phyloP scores from a whole-genome alignment of 345 rosid species.

The Odontarrhena argentea region DNA sequence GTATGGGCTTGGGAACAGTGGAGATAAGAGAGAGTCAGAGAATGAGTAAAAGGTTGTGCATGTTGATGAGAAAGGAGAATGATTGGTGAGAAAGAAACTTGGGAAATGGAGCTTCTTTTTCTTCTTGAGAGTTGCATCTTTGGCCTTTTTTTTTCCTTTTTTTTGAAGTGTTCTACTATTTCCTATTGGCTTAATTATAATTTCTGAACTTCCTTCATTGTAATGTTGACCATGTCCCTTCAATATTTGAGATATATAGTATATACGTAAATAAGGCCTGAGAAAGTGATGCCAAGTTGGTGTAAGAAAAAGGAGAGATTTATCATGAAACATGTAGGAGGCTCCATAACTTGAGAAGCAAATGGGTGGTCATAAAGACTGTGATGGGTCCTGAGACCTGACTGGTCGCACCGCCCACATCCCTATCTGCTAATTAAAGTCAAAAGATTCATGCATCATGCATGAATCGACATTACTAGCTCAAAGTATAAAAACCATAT shows the following conservation, averaged over 20 bases:
- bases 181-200: slow-evolving; percentile 23
- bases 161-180: slow-evolving; percentile 16
- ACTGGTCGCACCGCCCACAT: too few relatives aligned
- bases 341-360: slow-evolving; percentile 36
- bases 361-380: slow-evolving; percentile 35
- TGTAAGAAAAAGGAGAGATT: slow-evolving; percentile 9
- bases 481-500: too few relatives aligned
- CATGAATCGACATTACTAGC: too few relatives aligned
- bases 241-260: background rate
- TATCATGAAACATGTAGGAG: background rate
- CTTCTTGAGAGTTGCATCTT: slow-evolving; percentile 32
- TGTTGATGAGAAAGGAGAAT: slow-evolving; percentile 43
- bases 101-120: slow-evolving; percentile 45
- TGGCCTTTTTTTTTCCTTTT: background rate
- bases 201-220: background rate
- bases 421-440: too few relatives aligned
- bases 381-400: too few relatives aligned
- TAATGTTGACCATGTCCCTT: background rate
- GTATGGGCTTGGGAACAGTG: slow-evolving; percentile 84
- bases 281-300: slow-evolving; percentile 27
- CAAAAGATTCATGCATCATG: too few relatives aligned
- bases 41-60: slow-evolving; percentile 43
- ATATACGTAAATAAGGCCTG: background rate
- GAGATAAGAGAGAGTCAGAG: slow-evolving; percentile 58
- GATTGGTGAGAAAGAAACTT: slow-evolving; percentile 51